Evolutionary conservation across 306 rosid species (phyloP).

Genomic region (Delonix regia): DNA sequence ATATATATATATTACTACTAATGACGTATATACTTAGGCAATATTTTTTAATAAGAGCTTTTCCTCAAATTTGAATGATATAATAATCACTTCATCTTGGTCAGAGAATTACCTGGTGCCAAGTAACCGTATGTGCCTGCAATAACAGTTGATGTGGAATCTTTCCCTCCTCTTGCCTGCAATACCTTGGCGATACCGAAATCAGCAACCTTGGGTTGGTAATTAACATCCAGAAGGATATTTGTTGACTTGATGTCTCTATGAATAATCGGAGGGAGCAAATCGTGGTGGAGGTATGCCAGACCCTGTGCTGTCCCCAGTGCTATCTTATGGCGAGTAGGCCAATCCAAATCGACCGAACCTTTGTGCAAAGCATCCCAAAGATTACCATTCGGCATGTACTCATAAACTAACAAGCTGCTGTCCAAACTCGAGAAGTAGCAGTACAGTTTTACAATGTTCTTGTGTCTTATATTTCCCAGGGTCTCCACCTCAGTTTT

Average conservation of each 20-base stretch:
- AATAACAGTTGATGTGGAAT: slow-evolving; percentile 82
- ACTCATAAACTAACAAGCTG: slow-evolving; percentile 83
- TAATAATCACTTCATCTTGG: slow-evolving; percentile 12
- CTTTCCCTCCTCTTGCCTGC: slow-evolving; percentile 86
- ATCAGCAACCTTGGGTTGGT: slow-evolving; percentile 94
- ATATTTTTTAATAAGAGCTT: not conserved
- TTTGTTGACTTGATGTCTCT: slow-evolving; percentile 91
- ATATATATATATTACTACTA: not conserved
- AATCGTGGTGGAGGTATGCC: slow-evolving; percentile 95
- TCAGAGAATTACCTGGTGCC: slow-evolving; percentile 76
- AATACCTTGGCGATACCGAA: slow-evolving; percentile 97
- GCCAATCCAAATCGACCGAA: slow-evolving; percentile 80
- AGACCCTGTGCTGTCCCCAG: slow-evolving; percentile 87
- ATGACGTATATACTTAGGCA: not conserved
- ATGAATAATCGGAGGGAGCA: slow-evolving; percentile 78
- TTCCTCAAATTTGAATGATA: not conserved
- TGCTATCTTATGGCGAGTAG: slow-evolving; percentile 80
- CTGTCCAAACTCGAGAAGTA: slow-evolving; percentile 79
- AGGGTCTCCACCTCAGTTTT: slow-evolving; percentile 92
- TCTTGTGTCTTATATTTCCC: slow-evolving; percentile 90
- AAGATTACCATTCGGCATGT: slow-evolving; percentile 88
- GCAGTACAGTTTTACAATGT: slow-evolving; percentile 86
- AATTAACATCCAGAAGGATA: slow-evolving; percentile 77
- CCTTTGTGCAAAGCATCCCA: slow-evolving; percentile 95
- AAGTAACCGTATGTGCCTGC: slow-evolving; percentile 96